phyloP scores from a whole-genome alignment of 768 basidiomycete species.

The Dacryopinax primogenitus region DNA sequence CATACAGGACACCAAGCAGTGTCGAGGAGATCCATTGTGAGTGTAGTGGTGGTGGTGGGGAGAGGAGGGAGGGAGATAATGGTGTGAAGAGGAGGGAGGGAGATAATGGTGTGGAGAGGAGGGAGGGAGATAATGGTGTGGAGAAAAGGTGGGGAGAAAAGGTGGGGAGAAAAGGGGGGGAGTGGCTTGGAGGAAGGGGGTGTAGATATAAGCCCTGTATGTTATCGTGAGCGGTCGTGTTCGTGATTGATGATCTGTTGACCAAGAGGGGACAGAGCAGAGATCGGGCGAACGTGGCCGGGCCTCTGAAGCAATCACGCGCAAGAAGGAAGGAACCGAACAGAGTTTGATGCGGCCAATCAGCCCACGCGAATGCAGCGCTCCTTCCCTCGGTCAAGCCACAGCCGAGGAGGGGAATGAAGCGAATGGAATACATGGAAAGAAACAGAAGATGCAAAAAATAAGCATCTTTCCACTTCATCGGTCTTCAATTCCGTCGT shows the following conservation, averaged over 20 bases:
- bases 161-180: not conserved
- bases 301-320: not conserved
- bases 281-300: constrained; percentile 4
- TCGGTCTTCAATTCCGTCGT: not conserved
- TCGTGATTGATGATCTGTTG: not conserved
- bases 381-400: not conserved
- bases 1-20: constrained; percentile 72
- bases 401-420: not conserved
- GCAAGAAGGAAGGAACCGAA: not conserved
- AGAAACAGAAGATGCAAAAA: not conserved
- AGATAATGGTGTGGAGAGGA: not conserved
- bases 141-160: not conserved
- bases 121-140: not conserved
- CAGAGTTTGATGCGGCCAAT: constrained; percentile 7
- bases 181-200: not conserved
- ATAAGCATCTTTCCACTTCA: not conserved
- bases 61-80: constrained; percentile 3
- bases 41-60: not conserved
- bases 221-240: constrained; percentile 8
- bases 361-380: too few species aligned
- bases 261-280: too few species aligned
- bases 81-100: not conserved
- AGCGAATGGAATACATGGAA: not conserved
- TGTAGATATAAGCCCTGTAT: too few species aligned
- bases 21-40: constrained; percentile 34